Conservation (phyloP, 202 grass and related monocot species). For the Setaria viridis region DNA sequence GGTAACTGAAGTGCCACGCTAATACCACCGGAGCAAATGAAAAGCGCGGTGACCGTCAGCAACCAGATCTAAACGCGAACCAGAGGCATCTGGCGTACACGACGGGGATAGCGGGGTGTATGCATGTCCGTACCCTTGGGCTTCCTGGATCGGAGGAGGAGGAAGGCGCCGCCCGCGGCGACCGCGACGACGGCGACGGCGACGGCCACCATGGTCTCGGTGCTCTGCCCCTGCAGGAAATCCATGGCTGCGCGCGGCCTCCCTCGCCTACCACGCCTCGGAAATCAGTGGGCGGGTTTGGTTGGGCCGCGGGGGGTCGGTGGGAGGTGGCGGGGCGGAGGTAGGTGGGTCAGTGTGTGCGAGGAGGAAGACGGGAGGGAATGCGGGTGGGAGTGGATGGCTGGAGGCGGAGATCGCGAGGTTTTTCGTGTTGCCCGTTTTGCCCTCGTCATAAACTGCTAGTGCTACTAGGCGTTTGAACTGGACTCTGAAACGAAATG, state of each 20-base stretch:
- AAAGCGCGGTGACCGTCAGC: background rate
- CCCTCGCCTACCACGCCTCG: background rate
- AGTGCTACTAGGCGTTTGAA: background rate
- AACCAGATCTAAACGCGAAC: constrained; percentile 36
- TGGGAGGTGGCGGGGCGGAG: background rate
- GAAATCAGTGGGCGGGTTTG: constrained; percentile 40
- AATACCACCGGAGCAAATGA: background rate
- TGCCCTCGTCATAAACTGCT: background rate
- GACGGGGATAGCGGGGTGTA: background rate
- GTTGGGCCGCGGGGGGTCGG: constrained; percentile 37
- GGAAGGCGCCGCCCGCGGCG: constrained; percentile 60
- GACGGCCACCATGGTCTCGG: constrained; percentile 61
- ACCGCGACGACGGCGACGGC: constrained; percentile 68
- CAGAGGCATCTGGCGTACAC: background rate
- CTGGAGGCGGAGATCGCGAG: constrained; percentile 54
- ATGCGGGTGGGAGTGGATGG: background rate
- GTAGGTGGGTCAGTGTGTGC: constrained; percentile 6
- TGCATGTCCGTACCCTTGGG: constrained; percentile 55
- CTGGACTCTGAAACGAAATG: background rate
- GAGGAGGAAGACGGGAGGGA: background rate
- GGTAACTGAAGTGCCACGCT: background rate
- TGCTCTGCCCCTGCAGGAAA: constrained; percentile 49
- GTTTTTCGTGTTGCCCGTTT: constrained; percentile 1
- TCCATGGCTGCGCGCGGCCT: constrained; percentile 61
- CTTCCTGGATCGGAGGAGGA: constrained; percentile 79